Evolutionary conservation across 371 early-diverging fungal genomes (phyloP), one percentile per base, ranked within the genome.

Genomic region (Sporodiniella umbellata): DNA sequence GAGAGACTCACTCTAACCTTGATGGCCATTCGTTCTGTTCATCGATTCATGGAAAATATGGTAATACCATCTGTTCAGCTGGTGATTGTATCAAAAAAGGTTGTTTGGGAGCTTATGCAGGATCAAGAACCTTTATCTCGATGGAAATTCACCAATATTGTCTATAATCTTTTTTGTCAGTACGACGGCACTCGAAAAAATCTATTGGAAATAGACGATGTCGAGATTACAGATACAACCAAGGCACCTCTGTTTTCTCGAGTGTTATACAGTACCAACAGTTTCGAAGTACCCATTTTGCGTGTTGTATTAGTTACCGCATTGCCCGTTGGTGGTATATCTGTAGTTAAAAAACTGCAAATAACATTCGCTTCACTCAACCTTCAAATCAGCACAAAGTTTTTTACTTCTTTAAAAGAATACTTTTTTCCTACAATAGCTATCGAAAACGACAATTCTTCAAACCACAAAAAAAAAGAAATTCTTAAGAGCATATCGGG

Each of bases 281-380:
- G 80, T 90, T 80, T 8, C 67, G 86, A 11, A 82, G 15, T 89
- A 44, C 90, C 88, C 63, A 90, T 90, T 88, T 55, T 95, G 4
- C 74, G 89, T 37, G 81, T 89, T 4, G 83, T 84, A 46, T 80
- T 87, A 74, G 72, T 85, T 3, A 83, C 90, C 22, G 63, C 89
- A 35, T 87, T 87, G 5, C 90, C 92, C 0, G 93, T 94, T 2
- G 94, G 84, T 12, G 92, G 94, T 10, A 92, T 92, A 50, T 74
- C 75, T 26, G 85, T 94, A 8, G 81, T 93, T 17, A 91, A 93
- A 46, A 88, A 90, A 40, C 79, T 94, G 46, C 93, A 93, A 50
- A 71, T 95, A 44, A 86, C 90, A 47, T 56, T 95, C 53, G 76
- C 74, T 26, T 94, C 96, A 1, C 58, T 94, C 4, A 69, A 82